Evolutionary conservation across 148 eudicot species (phyloP), one percentile per base, ranked within the genome.

Genomic region (Cornus suecica): DNA sequence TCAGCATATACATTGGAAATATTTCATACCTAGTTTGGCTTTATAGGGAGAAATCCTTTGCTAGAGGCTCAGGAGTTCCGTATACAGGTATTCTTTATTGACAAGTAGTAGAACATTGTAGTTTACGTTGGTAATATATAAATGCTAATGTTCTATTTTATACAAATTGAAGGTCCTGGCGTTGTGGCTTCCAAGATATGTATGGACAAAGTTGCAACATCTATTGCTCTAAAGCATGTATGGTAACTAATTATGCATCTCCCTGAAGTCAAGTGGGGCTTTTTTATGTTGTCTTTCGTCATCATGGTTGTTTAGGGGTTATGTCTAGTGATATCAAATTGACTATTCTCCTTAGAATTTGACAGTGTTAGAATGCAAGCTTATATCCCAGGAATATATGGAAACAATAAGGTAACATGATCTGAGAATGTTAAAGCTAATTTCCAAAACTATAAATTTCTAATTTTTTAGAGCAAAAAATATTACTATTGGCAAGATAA

Each of bases 171-270:
- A 93, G 98, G 97, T 76, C 97, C 97, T 68, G 97, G 98, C 63
- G 79, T 81, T 32, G 72, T 72, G 82, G 88, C 97, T 75, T 94
- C 98, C 63, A 81, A 84, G 83, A 87, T 85, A 70, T 94, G 98
- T 77, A 94, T 94, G 91, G 98, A 94, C 82, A 94, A 94, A 88
- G 97, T 90, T 71, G 94, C 90, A 23, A 91, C 98, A 69, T 91
- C 98, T 56, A 78, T 90, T 75, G 89, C 97, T 67, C 85, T 91
- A 26, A 79, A 87, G 78, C 84, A 91, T 82, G 98, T 94, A 90
- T 1, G 90, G 74, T 62, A 64, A 71, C 65, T 23, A 64, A 16
- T 65, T 22, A 48, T 24, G 42, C 18, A 60, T 77, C 64, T 28
- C 52, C 68, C 45, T 58, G 73, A 63, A 65, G 37, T 27, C 30